These are phyloP conservation scores for Candida vaughaniae DNA, from an alignment of 805 yeast species.

Conservation along the genomic window DNA sequence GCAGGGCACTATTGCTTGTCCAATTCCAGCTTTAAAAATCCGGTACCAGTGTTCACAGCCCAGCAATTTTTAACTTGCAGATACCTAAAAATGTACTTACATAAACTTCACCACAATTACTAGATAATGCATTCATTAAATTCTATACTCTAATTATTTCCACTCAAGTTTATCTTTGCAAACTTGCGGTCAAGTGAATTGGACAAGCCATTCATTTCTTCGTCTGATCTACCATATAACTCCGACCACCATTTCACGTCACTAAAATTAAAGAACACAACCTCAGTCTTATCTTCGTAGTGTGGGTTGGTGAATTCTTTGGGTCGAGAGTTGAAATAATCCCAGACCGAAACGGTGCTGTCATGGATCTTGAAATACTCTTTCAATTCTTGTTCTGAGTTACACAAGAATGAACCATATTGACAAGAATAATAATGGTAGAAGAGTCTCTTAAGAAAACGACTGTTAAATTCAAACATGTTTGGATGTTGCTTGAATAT, in stretches of 20 bases:
- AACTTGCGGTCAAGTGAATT: conserved; percentile 41
- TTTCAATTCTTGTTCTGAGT: conserved; percentile 65
- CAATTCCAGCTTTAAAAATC: too few relatives aligned
- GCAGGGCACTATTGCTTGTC: too few relatives aligned
- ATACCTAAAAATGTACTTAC: too few relatives aligned
- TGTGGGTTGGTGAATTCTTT: conserved; percentile 62
- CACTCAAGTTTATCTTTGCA: conserved; percentile 33
- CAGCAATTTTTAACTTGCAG: too few relatives aligned
- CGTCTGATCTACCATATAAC: conserved; percentile 71
- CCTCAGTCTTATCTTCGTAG: conserved; percentile 39
- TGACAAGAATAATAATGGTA: conserved; percentile 93
- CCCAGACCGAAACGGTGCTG: conserved; percentile 85
- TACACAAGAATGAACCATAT: conserved; percentile 84
- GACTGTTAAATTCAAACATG: conserved; percentile 82
- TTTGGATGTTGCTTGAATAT: conserved; percentile 66
- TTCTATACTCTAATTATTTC: background rate
- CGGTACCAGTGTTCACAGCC: too few relatives aligned
- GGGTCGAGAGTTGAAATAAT: conserved; percentile 77
- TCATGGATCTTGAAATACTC: conserved; percentile 32
- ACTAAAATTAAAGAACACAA: conserved; percentile 58
- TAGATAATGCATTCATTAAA: too few relatives aligned
- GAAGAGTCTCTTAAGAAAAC: conserved; percentile 77
- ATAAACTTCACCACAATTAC: too few relatives aligned
- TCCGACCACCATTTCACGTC: conserved; percentile 89
- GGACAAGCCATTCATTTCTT: conserved; percentile 46